These are phyloP conservation scores for Cercospora sojina DNA, from an alignment of 2,329 filamentous ascomycete genomes.

Conservation along the genomic window DNA sequence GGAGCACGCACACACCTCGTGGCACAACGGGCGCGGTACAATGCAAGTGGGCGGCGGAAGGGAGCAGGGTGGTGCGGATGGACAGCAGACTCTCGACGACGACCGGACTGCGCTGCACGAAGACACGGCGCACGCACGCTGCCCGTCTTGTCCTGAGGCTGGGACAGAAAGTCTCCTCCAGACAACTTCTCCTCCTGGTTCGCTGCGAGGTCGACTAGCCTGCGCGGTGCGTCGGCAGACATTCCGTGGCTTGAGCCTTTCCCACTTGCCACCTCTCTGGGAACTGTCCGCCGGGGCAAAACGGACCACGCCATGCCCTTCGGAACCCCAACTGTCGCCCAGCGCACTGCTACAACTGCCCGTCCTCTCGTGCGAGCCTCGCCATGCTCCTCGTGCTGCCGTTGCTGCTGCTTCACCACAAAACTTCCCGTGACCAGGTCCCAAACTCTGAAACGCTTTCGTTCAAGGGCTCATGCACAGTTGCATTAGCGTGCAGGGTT, in stretches of 20 bases:
- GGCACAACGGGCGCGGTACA: not conserved
- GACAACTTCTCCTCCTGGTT: conserved; percentile 8
- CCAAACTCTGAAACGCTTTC: conserved; percentile 14
- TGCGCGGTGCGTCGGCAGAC: conserved; percentile 5
- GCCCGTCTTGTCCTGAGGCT: conserved; percentile 3
- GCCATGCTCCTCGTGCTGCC: not conserved
- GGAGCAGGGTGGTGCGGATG: not conserved
- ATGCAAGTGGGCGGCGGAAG: not conserved
- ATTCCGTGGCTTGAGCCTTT: conserved; percentile 5
- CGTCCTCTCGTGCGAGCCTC: not conserved
- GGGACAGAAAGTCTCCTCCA: not conserved
- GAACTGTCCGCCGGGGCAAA: not conserved
- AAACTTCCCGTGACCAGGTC: not conserved
- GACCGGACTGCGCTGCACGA: not conserved
- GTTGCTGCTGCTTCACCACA: not conserved
- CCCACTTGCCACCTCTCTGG: not conserved
- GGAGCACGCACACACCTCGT: not conserved
- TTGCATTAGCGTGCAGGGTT: conserved; percentile 11
- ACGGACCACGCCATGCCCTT: not conserved
- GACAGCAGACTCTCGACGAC: not conserved
- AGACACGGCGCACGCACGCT: not conserved
- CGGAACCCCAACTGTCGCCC: not conserved
- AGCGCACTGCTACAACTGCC: not conserved
- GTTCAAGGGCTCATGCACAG: conserved; percentile 10
- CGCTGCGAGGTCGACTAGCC: conserved; percentile 5